Base-by-base conservation (phyloP, 2,329 filamentous ascomycete genomes). In the Biscogniauxia sp. region DNA sequence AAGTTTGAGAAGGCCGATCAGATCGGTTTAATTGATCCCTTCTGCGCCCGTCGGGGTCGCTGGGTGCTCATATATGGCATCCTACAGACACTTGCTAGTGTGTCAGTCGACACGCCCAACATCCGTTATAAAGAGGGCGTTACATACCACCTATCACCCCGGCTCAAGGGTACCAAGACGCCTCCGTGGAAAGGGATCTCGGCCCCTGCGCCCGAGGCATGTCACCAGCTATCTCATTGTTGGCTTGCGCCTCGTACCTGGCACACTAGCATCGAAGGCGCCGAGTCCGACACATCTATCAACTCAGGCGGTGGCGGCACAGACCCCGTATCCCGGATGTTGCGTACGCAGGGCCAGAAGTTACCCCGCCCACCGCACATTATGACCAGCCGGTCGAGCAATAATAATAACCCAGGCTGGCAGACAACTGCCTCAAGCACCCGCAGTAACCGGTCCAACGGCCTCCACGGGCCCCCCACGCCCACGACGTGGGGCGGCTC, bases 41-140 rank as follows among this genome's bases (percentile, higher is more conserved):
- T 79, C 55, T 78, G 77, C 19, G 84, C 84, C 3, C 81, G 86
- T 1, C 80, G 82, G 11, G 85, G 83, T 9, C 81, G 86, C 20
- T 88, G 86, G 86, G 75, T 86, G 3, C 75, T 88, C 3, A 79
- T 88, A 20, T 88, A 88, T 66, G 83, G 81, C 2, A 74, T 88
- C 11, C 73, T 88, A 17, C 86, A 88, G 71, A 83, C 82, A 0
- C 78, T 88, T 1, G 84, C 84, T 1, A 82, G 81, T 23, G 77
- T 88, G 6, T 82, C 83, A 0, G 84, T 86, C 1, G 86, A 88
- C 61, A 78, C 81, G 0, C 83, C 81, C 11, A 77, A 79, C 49
- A 75, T 85, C 8, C 78, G 80, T 13, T 83, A 84, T 70, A 77
- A 76, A 3, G 80, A 83, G 7, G 64, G 64, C 28, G 84, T 87